Conservation (phyloP, 371 early-diverging fungal genomes). For the Lichtheimia ornata region DNA sequence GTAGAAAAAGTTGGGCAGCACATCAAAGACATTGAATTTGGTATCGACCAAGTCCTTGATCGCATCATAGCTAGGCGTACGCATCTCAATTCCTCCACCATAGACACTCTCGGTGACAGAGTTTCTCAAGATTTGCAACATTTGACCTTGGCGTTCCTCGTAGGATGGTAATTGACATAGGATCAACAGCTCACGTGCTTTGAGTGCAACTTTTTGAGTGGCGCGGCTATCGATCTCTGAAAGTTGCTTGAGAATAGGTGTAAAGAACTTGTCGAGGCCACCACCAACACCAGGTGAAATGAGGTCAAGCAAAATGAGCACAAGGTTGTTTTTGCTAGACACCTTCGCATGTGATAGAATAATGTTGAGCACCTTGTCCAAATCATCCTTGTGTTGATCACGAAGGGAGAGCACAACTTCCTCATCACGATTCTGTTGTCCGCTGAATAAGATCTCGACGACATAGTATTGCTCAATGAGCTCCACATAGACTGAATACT, state of each 20-base stretch:
- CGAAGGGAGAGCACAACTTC: conserved; percentile 85
- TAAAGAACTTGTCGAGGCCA: conserved; percentile 73
- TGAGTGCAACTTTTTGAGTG: conserved; percentile 87
- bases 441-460: conserved; percentile 83
- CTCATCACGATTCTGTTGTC: conserved; percentile 73
- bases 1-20: conserved; percentile 93
- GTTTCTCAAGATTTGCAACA: conserved; percentile 79
- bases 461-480: conserved; percentile 84
- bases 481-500: conserved; percentile 67
- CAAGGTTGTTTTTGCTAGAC: conserved; percentile 74
- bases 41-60: conserved; percentile 89
- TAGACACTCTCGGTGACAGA: conserved; percentile 84
- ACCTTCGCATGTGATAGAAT: conserved; percentile 86
- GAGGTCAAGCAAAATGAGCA: conserved; percentile 77
- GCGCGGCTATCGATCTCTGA: conserved; percentile 79
- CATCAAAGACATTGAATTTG: conserved; percentile 94
- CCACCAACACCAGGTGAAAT: conserved; percentile 69
- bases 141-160: conserved; percentile 85
- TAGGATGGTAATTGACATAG: conserved; percentile 91
- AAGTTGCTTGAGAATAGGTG: conserved; percentile 78
- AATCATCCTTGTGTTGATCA: conserved; percentile 81
- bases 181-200: conserved; percentile 92
- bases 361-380: conserved; percentile 72
- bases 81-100: conserved; percentile 71
- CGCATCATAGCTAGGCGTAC: conserved; percentile 77